Evolutionary conservation across 1,139 yeast species (phyloP), one percentile per base, ranked within the genome.

Genomic region (Pneumocystis wakefieldiae): DNA sequence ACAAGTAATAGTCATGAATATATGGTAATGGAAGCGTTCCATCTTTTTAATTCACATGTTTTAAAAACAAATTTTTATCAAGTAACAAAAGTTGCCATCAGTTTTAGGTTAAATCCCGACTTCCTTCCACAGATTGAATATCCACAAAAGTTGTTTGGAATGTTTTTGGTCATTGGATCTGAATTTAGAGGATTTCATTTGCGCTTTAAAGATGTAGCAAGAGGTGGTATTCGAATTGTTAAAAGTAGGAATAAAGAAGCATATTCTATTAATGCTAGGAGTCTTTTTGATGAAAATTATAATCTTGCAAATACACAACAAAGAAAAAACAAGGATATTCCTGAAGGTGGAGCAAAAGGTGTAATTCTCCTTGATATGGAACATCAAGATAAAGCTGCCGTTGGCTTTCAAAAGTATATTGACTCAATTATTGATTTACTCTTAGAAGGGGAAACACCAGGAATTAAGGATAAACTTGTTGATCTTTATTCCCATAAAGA

Each of bases 261-360:
- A 60, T 92, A 90, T 75, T 83, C 86, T 63, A 83, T 84, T 72
- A 92, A 92, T 73, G 86, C 86, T 67, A 83, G 96, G 70, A 87
- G 88, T 70, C 81, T 92, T 74, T 90, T 92, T 76, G 98, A 92
- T 75, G 98, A 92, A 75, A 92, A 92, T 76, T 92, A 92, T 76
- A 91, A 91, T 74, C 81, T 92, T 75, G 98, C 98, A 59, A 84
- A 86, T 67, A 92, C 98, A 59, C 98, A 92, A 77, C 98, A 92
- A 77, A 83, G 92, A 70, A 92, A 92, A 77, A 92, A 92, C 77
- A 92, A 92, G 78, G 98, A 92, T 78, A 92, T 92, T 66, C 98
- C 98, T 59, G 98, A 92, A 79, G 98, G 98, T 74, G 98, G 98
- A 59, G 89, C 97, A 61, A 92, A 92, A 76, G 98, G 98, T 76